Percentiles rank a stretch among this genome's conserved stretches.
phyloP scores from a whole-genome alignment of 192 early-diverging fungal genomes.

The Coemansia sp. region DNA sequence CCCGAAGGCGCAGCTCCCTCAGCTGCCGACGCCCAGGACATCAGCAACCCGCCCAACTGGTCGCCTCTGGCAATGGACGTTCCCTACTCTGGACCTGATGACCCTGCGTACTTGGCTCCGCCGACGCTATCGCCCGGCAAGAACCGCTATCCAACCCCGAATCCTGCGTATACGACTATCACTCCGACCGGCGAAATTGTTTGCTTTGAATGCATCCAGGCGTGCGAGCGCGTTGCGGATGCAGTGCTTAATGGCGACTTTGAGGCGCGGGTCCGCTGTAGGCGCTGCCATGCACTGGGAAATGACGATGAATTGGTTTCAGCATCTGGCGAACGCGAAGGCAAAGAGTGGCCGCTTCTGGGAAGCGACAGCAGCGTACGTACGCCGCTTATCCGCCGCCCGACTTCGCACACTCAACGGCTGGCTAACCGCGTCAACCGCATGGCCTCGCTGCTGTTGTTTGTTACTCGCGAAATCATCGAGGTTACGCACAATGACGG shows the following conservation, averaged over 20 bases:
- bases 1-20: constrained; percentile 5
- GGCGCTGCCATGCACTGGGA: constrained; percentile 33
- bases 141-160: constrained; percentile 36
- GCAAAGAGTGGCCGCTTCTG: constrained; percentile 28
- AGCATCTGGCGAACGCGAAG: constrained; percentile 3
- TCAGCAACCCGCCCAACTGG: constrained; percentile 21
- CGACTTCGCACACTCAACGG: constrained; percentile 35
- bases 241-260: constrained; percentile 49
- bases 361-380: constrained; percentile 6
- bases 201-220: constrained; percentile 50
- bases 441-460: constrained; percentile 49
- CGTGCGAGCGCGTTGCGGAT: constrained; percentile 51
- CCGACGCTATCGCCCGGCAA: constrained; percentile 24
- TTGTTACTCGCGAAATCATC: constrained; percentile 58
- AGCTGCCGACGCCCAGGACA: not conserved
- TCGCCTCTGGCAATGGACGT: constrained; percentile 25
- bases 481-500: constrained; percentile 71
- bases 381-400: constrained; percentile 37
- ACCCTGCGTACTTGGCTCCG: constrained; percentile 40
- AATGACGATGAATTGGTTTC: not conserved
- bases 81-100: not conserved
- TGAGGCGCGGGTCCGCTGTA: constrained; percentile 46
- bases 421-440: constrained; percentile 51
- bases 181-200: constrained; percentile 27
- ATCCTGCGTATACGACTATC: constrained; percentile 29